Conservation (phyloP, 2,329 filamentous ascomycete genomes). For the Monosporascus sp. region DNA sequence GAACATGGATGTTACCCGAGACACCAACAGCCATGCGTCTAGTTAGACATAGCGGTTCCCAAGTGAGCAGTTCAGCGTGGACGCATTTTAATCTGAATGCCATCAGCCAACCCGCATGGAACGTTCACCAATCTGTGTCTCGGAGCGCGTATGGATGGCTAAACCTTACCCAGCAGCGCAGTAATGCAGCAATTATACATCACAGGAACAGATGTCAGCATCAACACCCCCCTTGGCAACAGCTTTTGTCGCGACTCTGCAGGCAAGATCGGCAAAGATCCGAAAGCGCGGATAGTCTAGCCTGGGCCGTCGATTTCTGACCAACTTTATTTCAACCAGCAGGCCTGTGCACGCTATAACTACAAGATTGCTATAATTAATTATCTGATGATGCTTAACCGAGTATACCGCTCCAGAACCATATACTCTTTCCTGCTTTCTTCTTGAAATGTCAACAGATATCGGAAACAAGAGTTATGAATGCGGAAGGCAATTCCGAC, state of each 20-base stretch:
- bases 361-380: neutral
- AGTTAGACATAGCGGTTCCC: neutral
- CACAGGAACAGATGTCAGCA: too few species aligned
- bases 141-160: neutral
- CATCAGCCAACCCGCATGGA: too few species aligned
- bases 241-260: neutral
- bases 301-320: neutral
- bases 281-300: neutral
- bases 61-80: too few species aligned
- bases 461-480: too few species aligned
- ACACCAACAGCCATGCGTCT: neutral
- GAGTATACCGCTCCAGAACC: too few species aligned
- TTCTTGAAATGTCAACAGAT: too few species aligned
- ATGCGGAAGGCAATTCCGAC: neutral
- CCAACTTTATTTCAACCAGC: neutral
- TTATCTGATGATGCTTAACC: too few species aligned
- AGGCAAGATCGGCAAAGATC: neutral
- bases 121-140: neutral
- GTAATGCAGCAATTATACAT: neutral
- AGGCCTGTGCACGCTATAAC: neutral
- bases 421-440: too few species aligned
- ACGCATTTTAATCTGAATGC: too few species aligned
- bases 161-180: neutral
- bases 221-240: neutral
- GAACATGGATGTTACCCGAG: neutral